Percentiles rank a stretch among this genome's conserved stretches.
phyloP scores from a whole-genome alignment of 768 basidiomycete species.

The Podaxis sp. region DNA sequence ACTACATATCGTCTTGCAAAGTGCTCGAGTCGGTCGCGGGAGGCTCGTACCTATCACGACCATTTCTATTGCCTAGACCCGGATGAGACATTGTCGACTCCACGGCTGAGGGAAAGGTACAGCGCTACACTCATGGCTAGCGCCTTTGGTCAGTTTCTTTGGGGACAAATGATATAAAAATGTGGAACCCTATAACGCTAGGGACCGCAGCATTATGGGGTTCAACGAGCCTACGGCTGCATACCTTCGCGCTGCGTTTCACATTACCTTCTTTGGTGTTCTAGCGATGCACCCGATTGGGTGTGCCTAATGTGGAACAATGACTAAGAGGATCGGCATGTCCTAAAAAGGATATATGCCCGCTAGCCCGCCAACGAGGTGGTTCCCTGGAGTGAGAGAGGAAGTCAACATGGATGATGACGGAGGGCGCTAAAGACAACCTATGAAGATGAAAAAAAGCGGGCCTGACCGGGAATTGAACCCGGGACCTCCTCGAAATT shows the following conservation, averaged over 20 bases:
- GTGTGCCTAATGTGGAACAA: not conserved
- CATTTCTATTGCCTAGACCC: not conserved
- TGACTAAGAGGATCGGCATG: not conserved
- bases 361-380: not conserved
- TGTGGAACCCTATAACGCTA: not conserved
- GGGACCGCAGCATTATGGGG: no score
- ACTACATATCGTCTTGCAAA: not conserved
- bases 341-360: not conserved
- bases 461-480: slow-evolving; percentile 84
- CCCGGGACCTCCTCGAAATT: slow-evolving; percentile 77
- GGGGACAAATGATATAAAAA: not conserved
- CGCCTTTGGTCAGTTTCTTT: not conserved
- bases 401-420: not conserved
- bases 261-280: not conserved
- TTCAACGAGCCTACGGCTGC: not conserved
- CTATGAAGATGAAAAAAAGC: not conserved
- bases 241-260: not conserved
- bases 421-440: not conserved
- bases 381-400: not conserved
- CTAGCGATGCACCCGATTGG: not conserved
- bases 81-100: not conserved
- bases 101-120: not conserved
- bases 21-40: not conserved
- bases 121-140: not conserved
- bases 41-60: not conserved